Evolutionary conservation across 2,329 filamentous ascomycete species (phyloP).

Genomic region (Helotiales sp.): DNA sequence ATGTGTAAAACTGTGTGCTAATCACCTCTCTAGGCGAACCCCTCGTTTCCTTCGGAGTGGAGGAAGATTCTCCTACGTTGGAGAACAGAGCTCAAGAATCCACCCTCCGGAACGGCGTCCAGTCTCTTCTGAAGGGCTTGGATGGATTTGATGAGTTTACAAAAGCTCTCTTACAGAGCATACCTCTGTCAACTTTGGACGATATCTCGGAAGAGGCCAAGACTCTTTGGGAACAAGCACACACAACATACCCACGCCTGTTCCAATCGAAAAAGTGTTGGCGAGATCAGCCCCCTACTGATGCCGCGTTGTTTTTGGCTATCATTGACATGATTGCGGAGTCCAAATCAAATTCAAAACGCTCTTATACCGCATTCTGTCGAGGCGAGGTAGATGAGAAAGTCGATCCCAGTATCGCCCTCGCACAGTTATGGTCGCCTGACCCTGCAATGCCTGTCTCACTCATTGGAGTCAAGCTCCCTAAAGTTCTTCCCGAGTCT

Average conservation of each 20-base stretch:
- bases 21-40: background rate
- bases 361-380: background rate
- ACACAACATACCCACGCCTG: background rate
- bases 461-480: background rate
- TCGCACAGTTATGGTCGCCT: background rate
- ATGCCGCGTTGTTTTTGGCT: background rate
- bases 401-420: background rate
- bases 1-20: background rate
- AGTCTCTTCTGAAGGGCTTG: background rate
- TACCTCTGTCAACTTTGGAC: background rate
- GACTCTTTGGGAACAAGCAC: background rate
- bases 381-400: background rate
- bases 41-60: background rate
- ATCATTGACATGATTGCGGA: background rate
- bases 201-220: background rate
- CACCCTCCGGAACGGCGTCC: background rate
- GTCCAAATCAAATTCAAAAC: background rate
- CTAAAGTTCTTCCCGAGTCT: background rate
- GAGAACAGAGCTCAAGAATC: background rate
- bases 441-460: background rate
- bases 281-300: background rate
- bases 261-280: background rate
- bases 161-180: background rate
- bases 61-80: background rate
- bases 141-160: background rate